Base-by-base conservation (phyloP, 1,139 yeast species). In the Pneumocystis jirovecii region DNA sequence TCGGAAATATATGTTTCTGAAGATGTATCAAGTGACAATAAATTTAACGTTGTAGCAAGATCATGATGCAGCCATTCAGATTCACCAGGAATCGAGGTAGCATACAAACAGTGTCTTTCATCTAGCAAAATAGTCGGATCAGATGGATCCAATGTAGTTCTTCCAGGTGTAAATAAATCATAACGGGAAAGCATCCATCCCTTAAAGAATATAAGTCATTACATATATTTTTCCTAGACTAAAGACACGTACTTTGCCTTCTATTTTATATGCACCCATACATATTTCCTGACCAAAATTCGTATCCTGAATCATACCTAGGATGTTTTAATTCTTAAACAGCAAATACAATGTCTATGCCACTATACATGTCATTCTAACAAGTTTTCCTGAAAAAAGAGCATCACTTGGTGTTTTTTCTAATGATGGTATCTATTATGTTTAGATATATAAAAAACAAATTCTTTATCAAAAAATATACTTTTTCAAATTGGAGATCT, bases 201-300 rank as follows among this genome's bases (percentile, higher is more conserved):
- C 57, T 50, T 25, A 2, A 50, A 3, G 19, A 50, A 45, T 21
- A 45, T 21, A 45, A 4, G 29, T 21, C 8, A 42, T n/a, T n/a
- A 17, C 2, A 44, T 3, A 3, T 17, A 19, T 15, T 7, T 2
- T 8, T 44, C 6, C 31, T 21, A 1, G 34, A 31, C 15, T 19
- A 44, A 50, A 50, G 10, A 7, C 21, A 25, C n/a, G 21, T 12
- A 50, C 57, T n/a, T 50, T 10, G 1, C n/a, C 57, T 1, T 56
- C 37, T 39, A 39, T 25, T 40, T 59, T 61, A 17, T 57, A 29
- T 31, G 65, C 65, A 15, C 65, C 65, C 45, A 60, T 50, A 61
- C 35, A 63, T 40, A 63, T 57, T 39, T 63, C 65, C 25, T 63
- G 65, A 21, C 63, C 65, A 60, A 57, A 60, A 37, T 61, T 62